Percentiles rank a stretch among this genome's conserved stretches.
phyloP scores from a whole-genome alignment of 306 rosid genomes.

The Cucurbita moschata region DNA sequence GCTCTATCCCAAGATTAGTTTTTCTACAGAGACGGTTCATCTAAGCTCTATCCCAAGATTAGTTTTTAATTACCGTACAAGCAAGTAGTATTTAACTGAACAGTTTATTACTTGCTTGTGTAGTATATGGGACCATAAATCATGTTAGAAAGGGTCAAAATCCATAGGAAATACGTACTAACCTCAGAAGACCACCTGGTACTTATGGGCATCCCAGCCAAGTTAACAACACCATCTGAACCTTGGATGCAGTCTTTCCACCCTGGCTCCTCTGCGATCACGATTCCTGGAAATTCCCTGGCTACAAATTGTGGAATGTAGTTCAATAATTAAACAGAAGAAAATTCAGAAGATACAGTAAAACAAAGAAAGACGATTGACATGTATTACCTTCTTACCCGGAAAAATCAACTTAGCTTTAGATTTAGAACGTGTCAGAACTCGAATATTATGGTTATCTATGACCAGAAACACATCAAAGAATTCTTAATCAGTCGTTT shows the following conservation, averaged over 20 bases:
- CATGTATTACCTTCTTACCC: constrained; percentile 94
- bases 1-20: neutral
- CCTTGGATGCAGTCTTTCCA: constrained; percentile 79
- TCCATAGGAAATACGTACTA: neutral
- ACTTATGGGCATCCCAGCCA: constrained; percentile 93
- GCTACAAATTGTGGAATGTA: constrained; percentile 28
- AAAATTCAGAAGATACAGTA: neutral
- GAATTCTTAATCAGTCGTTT: neutral
- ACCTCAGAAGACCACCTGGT: constrained; percentile 97
- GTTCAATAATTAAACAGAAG: constrained; percentile 11
- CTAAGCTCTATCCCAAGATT: neutral
- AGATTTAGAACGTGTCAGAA: constrained; percentile 82
- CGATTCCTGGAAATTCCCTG: constrained; percentile 69
- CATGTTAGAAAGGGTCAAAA: neutral
- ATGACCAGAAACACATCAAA: constrained; percentile 19
- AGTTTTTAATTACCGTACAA: neutral
- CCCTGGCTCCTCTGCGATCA: constrained; percentile 64
- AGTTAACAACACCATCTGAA: constrained; percentile 79
- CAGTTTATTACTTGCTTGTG: neutral
- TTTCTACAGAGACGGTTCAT: neutral
- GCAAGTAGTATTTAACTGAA: neutral
- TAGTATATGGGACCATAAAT: too few species aligned
- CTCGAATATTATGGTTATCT: constrained; percentile 65
- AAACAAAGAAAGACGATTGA: neutral
- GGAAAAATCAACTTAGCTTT: constrained; percentile 84